Conservation (phyloP, 2,329 filamentous ascomycete species). For the Pseudogymnoascus sp. region DNA sequence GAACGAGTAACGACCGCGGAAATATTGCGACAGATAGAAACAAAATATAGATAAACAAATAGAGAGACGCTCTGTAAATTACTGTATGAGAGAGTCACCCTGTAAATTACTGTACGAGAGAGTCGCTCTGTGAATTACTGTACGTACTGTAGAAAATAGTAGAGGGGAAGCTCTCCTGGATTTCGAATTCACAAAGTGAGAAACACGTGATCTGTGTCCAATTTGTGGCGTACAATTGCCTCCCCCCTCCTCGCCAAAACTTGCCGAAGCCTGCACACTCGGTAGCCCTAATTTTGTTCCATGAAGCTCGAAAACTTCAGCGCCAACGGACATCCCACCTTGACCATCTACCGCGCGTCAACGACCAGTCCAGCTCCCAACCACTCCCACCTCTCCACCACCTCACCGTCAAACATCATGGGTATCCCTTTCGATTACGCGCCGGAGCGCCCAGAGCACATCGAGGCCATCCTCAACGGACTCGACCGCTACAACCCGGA, state of each 20-base stretch:
- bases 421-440: conserved; percentile 65
- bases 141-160: too few relatives aligned
- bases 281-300: conserved; percentile 8
- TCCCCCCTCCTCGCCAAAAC: not conserved
- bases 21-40: not conserved
- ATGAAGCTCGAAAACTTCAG: conserved; percentile 9
- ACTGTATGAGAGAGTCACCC: not conserved
- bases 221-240: not conserved
- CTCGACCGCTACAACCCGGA: conserved; percentile 98
- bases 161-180: too few relatives aligned
- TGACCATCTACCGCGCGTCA: conserved; percentile 6
- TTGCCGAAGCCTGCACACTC: not conserved
- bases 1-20: conserved; percentile 1
- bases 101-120: conserved; percentile 3
- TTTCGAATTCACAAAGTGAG: not conserved
- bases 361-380: not conserved
- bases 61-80: conserved; percentile 7
- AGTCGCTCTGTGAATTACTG: not conserved
- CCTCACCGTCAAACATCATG: conserved; percentile 18
- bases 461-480: conserved; percentile 89
- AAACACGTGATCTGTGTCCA: not conserved
- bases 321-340: conserved; percentile 9
- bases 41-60: not conserved
- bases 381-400: not conserved
- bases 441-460: conserved; percentile 83